These are phyloP conservation scores for Tanacetum coccineum DNA, from an alignment of 129 eudicot species.

Conservation along the genomic window DNA sequence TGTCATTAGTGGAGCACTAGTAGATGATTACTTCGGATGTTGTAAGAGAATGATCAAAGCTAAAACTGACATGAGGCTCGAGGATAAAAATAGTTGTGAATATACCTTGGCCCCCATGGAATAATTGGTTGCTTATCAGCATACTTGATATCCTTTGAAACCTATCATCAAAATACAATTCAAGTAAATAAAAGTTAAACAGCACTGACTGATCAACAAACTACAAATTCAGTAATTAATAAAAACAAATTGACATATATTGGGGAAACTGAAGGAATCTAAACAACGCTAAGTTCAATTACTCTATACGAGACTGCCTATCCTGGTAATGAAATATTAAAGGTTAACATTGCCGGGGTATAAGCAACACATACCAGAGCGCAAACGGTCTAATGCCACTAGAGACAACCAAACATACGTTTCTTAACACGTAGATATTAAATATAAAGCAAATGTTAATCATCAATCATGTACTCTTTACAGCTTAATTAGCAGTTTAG, in stretches of 20 bases:
- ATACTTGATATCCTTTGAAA: constrained; percentile 88
- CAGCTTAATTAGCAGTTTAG: constrained; percentile 1
- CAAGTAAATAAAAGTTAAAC: constrained; percentile 8
- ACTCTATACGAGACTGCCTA: background rate
- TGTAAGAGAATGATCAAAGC: constrained; percentile 8
- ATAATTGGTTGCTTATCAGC: constrained; percentile 91
- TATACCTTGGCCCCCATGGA: constrained; percentile 98
- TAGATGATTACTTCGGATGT: constrained; percentile 1
- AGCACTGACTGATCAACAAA: constrained; percentile 1
- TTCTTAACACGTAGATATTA: no score
- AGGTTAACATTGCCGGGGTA: background rate
- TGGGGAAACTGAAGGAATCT: background rate
- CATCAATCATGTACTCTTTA: constrained; percentile 14
- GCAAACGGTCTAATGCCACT: constrained; percentile 9
- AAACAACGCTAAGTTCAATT: background rate
- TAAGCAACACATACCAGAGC: background rate
- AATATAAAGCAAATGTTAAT: constrained; percentile 2
- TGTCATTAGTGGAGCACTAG: constrained; percentile 1
- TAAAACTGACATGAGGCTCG: constrained; percentile 2
- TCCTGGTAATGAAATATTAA: background rate
- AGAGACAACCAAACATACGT: background rate
- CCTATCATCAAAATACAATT: constrained; percentile 40
- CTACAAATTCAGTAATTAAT: background rate
- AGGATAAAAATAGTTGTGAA: constrained; percentile 15
- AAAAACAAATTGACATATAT: background rate